Conservation (phyloP, 495 filamentous ascomycete genomes). For the Hypoxylon crocopeplum region DNA sequence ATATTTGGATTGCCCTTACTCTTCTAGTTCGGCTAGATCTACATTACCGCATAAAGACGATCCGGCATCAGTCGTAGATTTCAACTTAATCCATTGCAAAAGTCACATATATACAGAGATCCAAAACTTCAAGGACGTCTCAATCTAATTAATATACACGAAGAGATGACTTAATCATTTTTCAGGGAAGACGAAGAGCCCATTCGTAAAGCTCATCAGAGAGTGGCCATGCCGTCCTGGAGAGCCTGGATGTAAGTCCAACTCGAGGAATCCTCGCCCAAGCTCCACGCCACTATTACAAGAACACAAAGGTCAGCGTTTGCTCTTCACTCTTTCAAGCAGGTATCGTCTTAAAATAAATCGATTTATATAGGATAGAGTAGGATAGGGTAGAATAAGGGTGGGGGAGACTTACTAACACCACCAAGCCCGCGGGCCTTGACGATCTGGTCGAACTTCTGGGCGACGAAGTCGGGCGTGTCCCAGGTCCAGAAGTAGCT, state of each 20-base stretch:
- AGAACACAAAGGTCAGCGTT: constrained; percentile 17
- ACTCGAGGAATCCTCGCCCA: constrained; percentile 66
- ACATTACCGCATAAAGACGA: no score
- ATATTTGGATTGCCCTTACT: no score
- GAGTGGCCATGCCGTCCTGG: constrained; percentile 50
- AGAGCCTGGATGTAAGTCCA: constrained; percentile 63
- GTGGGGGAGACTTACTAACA: constrained; percentile 47
- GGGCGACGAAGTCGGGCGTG: constrained; percentile 60
- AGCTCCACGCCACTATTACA: constrained; percentile 59
- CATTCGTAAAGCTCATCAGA: constrained; percentile 22
- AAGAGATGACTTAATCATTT: neutral
- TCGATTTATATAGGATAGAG: no score
- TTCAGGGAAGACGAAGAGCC: neutral
- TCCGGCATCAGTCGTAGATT: no score
- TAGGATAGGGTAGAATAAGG: neutral
- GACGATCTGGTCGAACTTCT: constrained; percentile 69
- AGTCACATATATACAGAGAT: constrained; percentile 17
- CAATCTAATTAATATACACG: constrained; percentile 16
- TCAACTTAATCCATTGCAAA: no score
- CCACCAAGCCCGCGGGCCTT: constrained; percentile 61
- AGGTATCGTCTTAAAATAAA: no score
- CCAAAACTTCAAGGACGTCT: neutral
- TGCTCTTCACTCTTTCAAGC: neutral
- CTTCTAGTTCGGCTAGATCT: no score
- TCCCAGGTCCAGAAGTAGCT: constrained; percentile 75